Evolutionary conservation across 768 basidiomycete genomes (phyloP), one percentile per base, ranked within the genome.

Genomic region (Termitomyces sp.): DNA sequence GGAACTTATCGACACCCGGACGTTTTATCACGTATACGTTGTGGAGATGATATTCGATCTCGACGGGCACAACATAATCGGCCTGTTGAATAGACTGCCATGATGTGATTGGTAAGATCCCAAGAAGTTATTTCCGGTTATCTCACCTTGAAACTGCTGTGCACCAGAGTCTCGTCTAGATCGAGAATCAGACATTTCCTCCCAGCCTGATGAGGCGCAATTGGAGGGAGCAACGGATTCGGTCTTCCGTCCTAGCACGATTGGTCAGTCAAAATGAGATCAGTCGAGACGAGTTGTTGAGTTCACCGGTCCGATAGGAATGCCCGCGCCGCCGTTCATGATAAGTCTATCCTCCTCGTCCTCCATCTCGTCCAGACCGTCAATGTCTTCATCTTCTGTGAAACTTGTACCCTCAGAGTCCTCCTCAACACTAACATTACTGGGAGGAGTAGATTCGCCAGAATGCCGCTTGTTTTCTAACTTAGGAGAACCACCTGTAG

Each of bases 21-120:
- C 97, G 88, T 72, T 98, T 98, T 72, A 98, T 91, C 48, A 98
- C 97, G 73, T 98, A 98, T 62, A 98, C 94, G 67, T 99, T 98
- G 70, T 99, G 97, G 82, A 89, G 91, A 67, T 97, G 91, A 62
- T 91, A 94, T 68, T 99, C 97, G 60, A 99, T 99, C 73, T 98
- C 97, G 25, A 99, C 97, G 5, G 97, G 97, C 3, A 99, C 96
- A 60, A 98, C 92, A 71, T 94, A 99, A 76, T 99, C 97, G 30
- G 96, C 94, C 66, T 94, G 90, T 61, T 80, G 82, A 64, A 98
- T 92, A 54, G 94, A 91, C 95, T 98, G 68, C 14, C 58, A 27
- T 34, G 47, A 49, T 40, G 32, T 42, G 19, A 52, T 63, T 52
- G 61, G 59, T 50, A 61, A 58, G 49, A 19, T 30, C 23, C 21